A percentile compares a stretch with the other conserved stretches of the same genome.
Evolutionary conservation across 2,329 filamentous ascomycete species (phyloP).

Genomic region (Fusarium nelsonii): DNA sequence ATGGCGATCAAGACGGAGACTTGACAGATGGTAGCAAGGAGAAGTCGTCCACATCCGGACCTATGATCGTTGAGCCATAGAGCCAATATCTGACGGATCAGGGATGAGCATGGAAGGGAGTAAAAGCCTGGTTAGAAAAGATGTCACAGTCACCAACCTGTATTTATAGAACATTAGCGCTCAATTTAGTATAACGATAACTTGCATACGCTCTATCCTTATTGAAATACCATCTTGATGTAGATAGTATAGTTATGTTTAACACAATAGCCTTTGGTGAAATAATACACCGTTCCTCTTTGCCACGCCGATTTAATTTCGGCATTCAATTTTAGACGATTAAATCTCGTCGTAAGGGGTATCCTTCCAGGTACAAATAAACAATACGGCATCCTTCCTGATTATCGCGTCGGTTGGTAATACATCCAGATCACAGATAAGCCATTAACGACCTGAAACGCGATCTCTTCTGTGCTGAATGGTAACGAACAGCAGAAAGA

Average conservation of each 20-base stretch:
- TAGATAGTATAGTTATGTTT: no score
- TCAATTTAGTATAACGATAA: background rate
- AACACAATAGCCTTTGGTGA: no score
- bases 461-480: background rate
- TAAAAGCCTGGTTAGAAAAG: background rate
- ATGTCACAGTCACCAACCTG: background rate
- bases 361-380: no score
- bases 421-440: background rate
- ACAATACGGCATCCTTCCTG: no score
- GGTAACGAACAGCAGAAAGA: background rate
- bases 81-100: background rate
- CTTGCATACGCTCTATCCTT: background rate
- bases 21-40: background rate
- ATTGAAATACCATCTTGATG: background rate
- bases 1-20: background rate
- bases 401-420: no score
- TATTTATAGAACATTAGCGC: background rate
- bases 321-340: no score
- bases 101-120: background rate
- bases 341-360: no score
- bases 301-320: no score
- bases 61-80: slow-evolving; percentile 13
- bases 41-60: slow-evolving; percentile 1
- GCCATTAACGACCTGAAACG: background rate
- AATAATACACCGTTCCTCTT: no score